These are phyloP conservation scores for Cubamyces sp. DNA, from an alignment of 768 basidiomycete species.

Conservation along the genomic window DNA sequence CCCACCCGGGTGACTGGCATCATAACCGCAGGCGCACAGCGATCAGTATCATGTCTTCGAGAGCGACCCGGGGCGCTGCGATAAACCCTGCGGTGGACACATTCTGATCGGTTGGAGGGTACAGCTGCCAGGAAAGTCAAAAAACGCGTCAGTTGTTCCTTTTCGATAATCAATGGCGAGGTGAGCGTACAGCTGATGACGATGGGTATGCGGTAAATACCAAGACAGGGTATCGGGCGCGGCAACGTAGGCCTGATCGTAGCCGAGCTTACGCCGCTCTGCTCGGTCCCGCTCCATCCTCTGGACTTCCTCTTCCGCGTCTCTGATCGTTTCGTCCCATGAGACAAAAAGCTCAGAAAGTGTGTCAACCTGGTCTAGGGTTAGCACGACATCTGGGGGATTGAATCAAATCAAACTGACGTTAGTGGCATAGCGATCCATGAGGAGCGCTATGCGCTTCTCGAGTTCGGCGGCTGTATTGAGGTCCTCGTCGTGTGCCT, in stretches of 20 bases:
- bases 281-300: constrained; percentile 63
- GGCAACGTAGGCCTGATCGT: constrained; percentile 42
- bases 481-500: constrained; percentile 62
- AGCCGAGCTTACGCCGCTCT: constrained; percentile 64
- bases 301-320: constrained; percentile 61
- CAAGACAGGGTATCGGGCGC: constrained; percentile 3
- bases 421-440: constrained; percentile 73
- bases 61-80: too few species aligned
- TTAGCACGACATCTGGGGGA: neutral
- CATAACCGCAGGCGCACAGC: neutral
- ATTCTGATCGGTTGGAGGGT: too few species aligned
- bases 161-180: too few species aligned
- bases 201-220: neutral
- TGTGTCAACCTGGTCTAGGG: constrained; percentile 62
- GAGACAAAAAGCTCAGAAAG: constrained; percentile 83
- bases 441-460: constrained; percentile 60
- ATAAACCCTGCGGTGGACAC: too few species aligned
- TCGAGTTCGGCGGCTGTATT: constrained; percentile 64
- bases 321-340: constrained; percentile 80
- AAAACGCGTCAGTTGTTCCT: too few species aligned
- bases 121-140: too few species aligned
- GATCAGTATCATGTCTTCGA: neutral
- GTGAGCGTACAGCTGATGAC: neutral
- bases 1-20: neutral
- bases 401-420: constrained; percentile 42